A percentile compares a stretch with the other conserved stretches of the same genome.
Conservation (phyloP, 371 early-diverging fungal genomes). For the Mucor racemosus region DNA sequence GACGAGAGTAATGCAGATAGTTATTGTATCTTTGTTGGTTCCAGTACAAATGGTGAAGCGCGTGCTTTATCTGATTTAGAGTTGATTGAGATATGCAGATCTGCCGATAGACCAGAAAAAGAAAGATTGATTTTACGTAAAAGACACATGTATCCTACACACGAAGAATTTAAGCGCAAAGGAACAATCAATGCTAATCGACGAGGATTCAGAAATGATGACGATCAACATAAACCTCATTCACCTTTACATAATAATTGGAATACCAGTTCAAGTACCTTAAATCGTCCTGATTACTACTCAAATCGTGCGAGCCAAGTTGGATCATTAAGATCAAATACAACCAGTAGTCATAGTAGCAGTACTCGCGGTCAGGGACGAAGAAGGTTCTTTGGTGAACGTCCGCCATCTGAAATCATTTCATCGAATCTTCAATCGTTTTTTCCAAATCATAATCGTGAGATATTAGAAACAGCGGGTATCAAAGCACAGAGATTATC, state of each 20-base stretch:
- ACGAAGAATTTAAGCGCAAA: slow-evolving; percentile 63
- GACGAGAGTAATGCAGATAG: slow-evolving; percentile 59
- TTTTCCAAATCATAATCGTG: slow-evolving; percentile 76
- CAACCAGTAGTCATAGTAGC: not conserved
- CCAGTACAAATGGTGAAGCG: slow-evolving; percentile 68
- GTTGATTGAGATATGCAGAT: slow-evolving; percentile 71
- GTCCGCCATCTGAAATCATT: slow-evolving; percentile 92
- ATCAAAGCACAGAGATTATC: slow-evolving; percentile 55
- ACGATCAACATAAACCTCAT: slow-evolving; percentile 2
- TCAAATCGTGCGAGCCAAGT: slow-evolving; percentile 13
- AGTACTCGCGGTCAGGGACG: not conserved
- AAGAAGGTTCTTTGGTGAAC: slow-evolving; percentile 84
- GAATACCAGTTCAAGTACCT: not conserved
- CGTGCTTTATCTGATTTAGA: slow-evolving; percentile 75
- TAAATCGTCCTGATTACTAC: slow-evolving; percentile 6
- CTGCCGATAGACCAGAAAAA: slow-evolving; percentile 68
- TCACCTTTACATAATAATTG: slow-evolving; percentile 8
- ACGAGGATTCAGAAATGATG: slow-evolving; percentile 19
- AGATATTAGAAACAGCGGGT: slow-evolving; percentile 55
- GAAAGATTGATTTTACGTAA: slow-evolving; percentile 81
- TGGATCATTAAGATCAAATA: slow-evolving; percentile 29
- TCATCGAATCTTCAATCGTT: slow-evolving; percentile 85
- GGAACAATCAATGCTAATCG: slow-evolving; percentile 46
- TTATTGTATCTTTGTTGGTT: slow-evolving; percentile 68
- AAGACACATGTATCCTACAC: slow-evolving; percentile 68